Base-by-base conservation (phyloP, 2,329 filamentous ascomycete species). In the Penicillium sp. region DNA sequence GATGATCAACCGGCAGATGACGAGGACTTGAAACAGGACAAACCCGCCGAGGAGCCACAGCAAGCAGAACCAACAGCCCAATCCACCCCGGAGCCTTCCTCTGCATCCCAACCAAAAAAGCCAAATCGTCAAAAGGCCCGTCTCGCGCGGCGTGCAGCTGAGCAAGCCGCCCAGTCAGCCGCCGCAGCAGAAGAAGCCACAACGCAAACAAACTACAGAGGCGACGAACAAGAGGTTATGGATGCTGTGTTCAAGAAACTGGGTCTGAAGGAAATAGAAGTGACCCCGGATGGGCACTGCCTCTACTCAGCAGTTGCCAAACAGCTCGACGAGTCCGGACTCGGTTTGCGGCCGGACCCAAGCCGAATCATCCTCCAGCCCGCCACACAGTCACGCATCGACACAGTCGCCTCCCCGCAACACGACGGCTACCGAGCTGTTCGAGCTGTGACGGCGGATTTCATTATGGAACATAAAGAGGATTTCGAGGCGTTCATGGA, bases 271-370 rank as follows among this genome's bases (percentile, higher is more conserved):
- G 87, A 96, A 72, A 79, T 86, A 60, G 82, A 88, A 51, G 89
- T 98, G 50, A 79, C 79, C 34, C 88, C 93, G 0, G 91, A 98
- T 69, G 93, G 93, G 0, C 93, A 98, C 71, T 98, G 93, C 65
- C 74, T 98, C 15, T 98, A 97, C 71, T 86, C 88, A 15, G 89
- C 93, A 0, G 79, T 97, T 44, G 90, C 91, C 24, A 88, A 93
- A 66, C 89, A 95, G 69, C 76, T 96, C 46, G 72, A 71, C 47
- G 73, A 77, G 47, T 70, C 75, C 39, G 60, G 67, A 55, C 26
- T 73, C 15, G 65, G 64, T 2, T 57, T 71, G 50, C 66, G 57
- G 34, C 68, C 69, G n/a, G 66, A 67, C 50, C 65, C 67, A 34
- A 59, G 56, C 39, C 59, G 65, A 38, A 69, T 69, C 34, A 47